Conservation (phyloP, 768 basidiomycete species). For the Boletus barrowsii region DNA sequence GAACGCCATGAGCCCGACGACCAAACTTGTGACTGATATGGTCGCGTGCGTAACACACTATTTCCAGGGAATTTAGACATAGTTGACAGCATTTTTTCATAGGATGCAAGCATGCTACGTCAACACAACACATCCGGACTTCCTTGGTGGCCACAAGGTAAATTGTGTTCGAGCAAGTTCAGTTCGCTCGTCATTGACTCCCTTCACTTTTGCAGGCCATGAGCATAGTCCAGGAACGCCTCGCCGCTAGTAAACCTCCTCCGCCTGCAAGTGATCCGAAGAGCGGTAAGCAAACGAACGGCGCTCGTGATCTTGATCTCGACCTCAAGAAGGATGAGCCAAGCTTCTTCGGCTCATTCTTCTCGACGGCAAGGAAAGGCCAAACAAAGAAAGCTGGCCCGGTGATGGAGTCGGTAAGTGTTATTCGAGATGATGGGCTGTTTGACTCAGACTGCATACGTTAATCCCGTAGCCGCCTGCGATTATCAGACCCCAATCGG, state of each 20-base stretch:
- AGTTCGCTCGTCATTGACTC: neutral
- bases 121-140: constrained; percentile 99
- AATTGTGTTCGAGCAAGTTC: constrained; percentile 3
- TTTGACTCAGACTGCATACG: neutral
- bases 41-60: constrained; percentile 62
- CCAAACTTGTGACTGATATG: constrained; percentile 90
- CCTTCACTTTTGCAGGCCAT: constrained; percentile 59
- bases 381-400: constrained; percentile 62
- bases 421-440: constrained; percentile 9
- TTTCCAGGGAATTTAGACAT: neutral
- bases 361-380: constrained; percentile 62
- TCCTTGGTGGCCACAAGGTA: constrained; percentile 92
- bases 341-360: constrained; percentile 96
- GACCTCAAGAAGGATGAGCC: constrained; percentile 85
- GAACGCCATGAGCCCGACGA: constrained; percentile 88
- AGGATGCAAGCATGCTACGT: constrained; percentile 99
- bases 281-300: constrained; percentile 67
- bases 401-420: constrained; percentile 54
- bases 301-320: constrained; percentile 91
- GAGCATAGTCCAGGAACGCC: constrained; percentile 76
- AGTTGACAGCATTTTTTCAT: constrained; percentile 1
- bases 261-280: constrained; percentile 60
- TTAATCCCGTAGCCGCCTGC: constrained; percentile 61
- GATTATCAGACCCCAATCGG: constrained; percentile 85
- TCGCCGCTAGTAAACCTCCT: constrained; percentile 79